Evolutionary conservation across 139 green algal genomes (phyloP).

Genomic region (Chlorella sorokiniana): DNA sequence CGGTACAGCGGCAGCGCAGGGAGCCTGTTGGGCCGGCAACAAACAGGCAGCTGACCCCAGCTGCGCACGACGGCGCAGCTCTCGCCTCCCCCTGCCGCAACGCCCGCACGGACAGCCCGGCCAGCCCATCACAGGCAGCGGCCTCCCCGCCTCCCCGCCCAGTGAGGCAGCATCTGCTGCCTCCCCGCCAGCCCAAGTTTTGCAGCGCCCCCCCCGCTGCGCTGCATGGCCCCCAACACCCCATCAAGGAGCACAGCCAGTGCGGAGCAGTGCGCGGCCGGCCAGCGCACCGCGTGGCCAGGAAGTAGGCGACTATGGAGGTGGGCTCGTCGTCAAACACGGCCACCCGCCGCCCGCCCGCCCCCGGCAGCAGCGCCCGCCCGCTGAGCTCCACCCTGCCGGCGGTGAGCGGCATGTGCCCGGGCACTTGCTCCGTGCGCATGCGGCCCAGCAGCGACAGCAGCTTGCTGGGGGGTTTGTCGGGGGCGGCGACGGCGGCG

Average conservation of each 20-base stretch:
- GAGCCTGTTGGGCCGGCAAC: no score
- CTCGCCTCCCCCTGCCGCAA: no score
- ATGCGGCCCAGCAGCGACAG: constrained; percentile 21
- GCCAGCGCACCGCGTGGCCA: constrained; percentile 56
- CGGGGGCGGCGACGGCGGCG: background rate
- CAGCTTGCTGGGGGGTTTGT: constrained; percentile 25
- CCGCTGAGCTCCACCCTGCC: constrained; percentile 51
- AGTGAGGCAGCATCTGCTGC: no score
- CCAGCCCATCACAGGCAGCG: no score
- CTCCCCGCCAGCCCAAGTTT: no score
- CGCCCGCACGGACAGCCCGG: no score
- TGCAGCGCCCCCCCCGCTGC: no score
- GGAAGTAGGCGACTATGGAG: constrained; percentile 79
- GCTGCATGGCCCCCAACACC: no score
- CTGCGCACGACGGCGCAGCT: no score
- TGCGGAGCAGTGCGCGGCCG: background rate
- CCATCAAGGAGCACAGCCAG: background rate
- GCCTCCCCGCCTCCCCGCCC: no score
- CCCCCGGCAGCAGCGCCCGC: constrained; percentile 58
- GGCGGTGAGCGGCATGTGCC: constrained; percentile 12
- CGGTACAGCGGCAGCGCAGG: no score
- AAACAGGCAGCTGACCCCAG: no score
- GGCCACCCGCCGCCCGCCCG: constrained; percentile 60
- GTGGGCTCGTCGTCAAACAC: constrained; percentile 82
- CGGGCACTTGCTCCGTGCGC: constrained; percentile 18